phyloP scores from a whole-genome alignment of 163 green algal species.

The Chlorella variabilis region DNA sequence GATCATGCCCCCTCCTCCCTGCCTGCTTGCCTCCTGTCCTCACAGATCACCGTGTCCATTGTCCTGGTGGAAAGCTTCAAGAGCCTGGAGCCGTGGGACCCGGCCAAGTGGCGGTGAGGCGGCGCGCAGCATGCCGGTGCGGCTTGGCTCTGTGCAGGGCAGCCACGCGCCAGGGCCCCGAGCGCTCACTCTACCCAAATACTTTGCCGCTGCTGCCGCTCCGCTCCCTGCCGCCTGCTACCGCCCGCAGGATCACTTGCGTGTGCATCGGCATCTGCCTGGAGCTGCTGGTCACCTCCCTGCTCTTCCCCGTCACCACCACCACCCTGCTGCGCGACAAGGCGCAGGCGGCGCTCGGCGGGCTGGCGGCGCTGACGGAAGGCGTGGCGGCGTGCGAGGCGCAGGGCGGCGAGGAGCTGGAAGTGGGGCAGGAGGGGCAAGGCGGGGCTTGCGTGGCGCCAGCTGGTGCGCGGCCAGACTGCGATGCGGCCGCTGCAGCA shows the following conservation, averaged over 20 bases:
- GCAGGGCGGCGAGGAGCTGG: neutral
- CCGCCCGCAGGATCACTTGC: neutral
- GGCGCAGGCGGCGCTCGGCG: neutral
- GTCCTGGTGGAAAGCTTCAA: conserved; percentile 1
- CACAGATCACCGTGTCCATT: neutral
- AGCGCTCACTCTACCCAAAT: too few species aligned
- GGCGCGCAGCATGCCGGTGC: too few species aligned
- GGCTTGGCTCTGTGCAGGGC: too few species aligned
- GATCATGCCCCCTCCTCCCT: too few species aligned
- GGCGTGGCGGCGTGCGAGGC: neutral
- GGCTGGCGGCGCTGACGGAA: neutral
- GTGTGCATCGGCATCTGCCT: conserved; percentile 3
- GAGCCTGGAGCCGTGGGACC: neutral
- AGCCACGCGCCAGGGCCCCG: too few species aligned
- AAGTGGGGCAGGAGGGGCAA: too few species aligned
- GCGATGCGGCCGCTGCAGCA: neutral
- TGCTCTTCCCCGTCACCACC: neutral
- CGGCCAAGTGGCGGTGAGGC: neutral
- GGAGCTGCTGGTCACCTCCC: neutral
- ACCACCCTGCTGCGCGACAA: neutral
- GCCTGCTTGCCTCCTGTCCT: too few species aligned
- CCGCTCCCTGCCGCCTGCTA: neutral
- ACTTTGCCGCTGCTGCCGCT: neutral
- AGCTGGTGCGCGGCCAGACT: too few species aligned
- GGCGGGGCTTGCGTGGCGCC: too few species aligned